Base-by-base conservation (phyloP, 768 basidiomycete species). In the Leccinum obscurum region DNA sequence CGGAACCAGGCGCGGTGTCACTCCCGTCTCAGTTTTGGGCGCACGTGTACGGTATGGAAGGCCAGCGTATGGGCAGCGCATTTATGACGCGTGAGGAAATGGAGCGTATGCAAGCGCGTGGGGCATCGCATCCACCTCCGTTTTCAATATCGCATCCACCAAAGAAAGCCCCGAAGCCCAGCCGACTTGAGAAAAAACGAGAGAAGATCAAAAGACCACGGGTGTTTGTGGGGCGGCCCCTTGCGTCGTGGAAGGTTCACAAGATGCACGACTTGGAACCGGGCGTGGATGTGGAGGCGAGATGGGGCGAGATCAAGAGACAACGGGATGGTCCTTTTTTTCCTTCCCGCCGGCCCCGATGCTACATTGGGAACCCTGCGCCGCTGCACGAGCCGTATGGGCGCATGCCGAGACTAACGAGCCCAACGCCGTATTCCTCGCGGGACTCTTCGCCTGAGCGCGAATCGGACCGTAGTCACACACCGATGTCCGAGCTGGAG, bases 41-140 rank as follows among this genome's bases (percentile, higher is more conserved):
- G 10, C 73, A 74, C 20, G 74, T 75, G 14, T 74, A 74, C 6
- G 70, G 69, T 17, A 44, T 74, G 37, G 66, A 69, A 52, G 72
- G 74, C 1, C 61, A 75, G 4, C 68, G 52, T 1, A 28, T 74
- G 8, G 72, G 74, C 32, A 59, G 59, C 8, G 74, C 70, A 1
- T 73, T 75, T 20, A 62, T 68, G 62, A 54, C 62, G 35, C 62
- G 35, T 20, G 63, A 58, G 6, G 54, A 60, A 0, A 52, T 61
- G 58, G 57, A n/a, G 1, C 52, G 52, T 39, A 51, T 67, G 15
- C 34, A 35, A 5, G 3, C 39, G 7, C 37, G 34, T 1, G 54
- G 9, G 10, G 52, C 41, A 11, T 54, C 65, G 8, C 6, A 28
- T 20, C 11, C 37, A 1, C 32, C 24, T 50, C 4, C 24, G 26